These are phyloP conservation scores for Cladobotryum protrusum DNA, from an alignment of 2,329 filamentous ascomycete species.

Conservation along the genomic window DNA sequence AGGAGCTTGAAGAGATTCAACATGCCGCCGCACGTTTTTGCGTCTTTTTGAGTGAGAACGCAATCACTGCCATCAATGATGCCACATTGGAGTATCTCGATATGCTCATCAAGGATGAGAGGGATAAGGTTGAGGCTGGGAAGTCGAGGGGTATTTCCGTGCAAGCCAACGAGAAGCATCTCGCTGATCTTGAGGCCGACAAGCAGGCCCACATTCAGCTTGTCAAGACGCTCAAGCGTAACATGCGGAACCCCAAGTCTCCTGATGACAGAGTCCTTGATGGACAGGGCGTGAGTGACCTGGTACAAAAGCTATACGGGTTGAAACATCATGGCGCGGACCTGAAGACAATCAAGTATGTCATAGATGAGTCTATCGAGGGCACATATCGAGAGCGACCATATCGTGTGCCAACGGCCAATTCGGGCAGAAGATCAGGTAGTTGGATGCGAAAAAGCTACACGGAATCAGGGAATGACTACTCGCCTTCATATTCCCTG, in stretches of 20 bases:
- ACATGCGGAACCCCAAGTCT: slow-evolving; percentile 1
- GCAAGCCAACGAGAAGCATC: slow-evolving; percentile 3
- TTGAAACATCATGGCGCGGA: slow-evolving; percentile 2
- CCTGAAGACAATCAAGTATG: slow-evolving; percentile 5
- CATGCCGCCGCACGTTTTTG: slow-evolving; percentile 4
- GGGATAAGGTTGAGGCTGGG: not conserved
- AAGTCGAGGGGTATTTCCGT: not conserved
- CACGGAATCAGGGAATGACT: no score
- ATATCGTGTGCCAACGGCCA: not conserved
- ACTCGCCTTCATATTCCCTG: no score
- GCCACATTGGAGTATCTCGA: slow-evolving; percentile 7
- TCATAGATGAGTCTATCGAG: not conserved
- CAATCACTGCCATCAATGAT: slow-evolving; percentile 2
- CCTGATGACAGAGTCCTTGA: slow-evolving; percentile 6
- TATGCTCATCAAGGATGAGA: slow-evolving; percentile 4
- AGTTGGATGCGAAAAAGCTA: no score
- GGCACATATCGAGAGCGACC: slow-evolving; percentile 5
- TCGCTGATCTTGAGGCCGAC: slow-evolving; percentile 7
- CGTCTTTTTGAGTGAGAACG: not conserved
- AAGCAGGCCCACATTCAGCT: slow-evolving; percentile 12
- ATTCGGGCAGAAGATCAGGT: no score
- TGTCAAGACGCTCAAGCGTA: slow-evolving; percentile 10
- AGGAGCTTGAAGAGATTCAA: slow-evolving; percentile 6
- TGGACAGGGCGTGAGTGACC: not conserved
- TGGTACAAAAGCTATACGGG: slow-evolving; percentile 4